Evolutionary conservation across 202 grass and related monocot genomes (phyloP), one percentile per base, ranked within the genome.

Genomic region (Brachypodium distachyon): DNA sequence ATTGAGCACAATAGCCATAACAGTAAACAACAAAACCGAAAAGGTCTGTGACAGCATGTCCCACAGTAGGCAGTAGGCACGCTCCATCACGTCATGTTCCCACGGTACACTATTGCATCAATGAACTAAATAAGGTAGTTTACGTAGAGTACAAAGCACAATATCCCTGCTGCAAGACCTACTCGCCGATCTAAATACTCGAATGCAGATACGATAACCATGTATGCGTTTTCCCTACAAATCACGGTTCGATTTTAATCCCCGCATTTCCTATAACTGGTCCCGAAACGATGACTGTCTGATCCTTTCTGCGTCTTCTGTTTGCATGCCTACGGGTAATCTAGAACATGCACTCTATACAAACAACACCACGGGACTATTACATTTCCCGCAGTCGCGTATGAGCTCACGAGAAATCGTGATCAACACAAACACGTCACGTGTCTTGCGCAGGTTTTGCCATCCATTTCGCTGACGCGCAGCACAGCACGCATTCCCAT

Each of bases 401-500:
- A 37, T 23, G 22, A 38, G 8, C 12, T 23, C 10, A 18, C 37
- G 22, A 75, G 31, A 56, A 88, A 76, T 50, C 44, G 70, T 70
- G 76, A 71, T 64, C 76, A 22, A 40, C 42, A 57, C 64, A 53
- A 59, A 28, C n/a, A 50, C 18, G 29, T 80, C 69, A 43, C 74
- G 65, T 83, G 63, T 6, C 76, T 26, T 70, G 43, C 34, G 54
- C 76, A 63, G 58, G 28, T 81, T 88, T 21, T 34, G 63, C 11
- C 64, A 83, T 67, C 73, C 74, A 87, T n/a, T n/a, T n/a, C n/a
- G n/a, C n/a, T n/a, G n/a, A n/a, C 37, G 80, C 67, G 72, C 73
- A 50, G 77, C 63, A 77, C 22, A 56, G 13, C 55, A 34, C 76
- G 53, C 34, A 17, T 13, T 53, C 63, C 7, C n/a, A n/a, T n/a